Evolutionary conservation across 805 yeast genomes (phyloP).

Genomic region (Yamadazyma nakazawae): DNA sequence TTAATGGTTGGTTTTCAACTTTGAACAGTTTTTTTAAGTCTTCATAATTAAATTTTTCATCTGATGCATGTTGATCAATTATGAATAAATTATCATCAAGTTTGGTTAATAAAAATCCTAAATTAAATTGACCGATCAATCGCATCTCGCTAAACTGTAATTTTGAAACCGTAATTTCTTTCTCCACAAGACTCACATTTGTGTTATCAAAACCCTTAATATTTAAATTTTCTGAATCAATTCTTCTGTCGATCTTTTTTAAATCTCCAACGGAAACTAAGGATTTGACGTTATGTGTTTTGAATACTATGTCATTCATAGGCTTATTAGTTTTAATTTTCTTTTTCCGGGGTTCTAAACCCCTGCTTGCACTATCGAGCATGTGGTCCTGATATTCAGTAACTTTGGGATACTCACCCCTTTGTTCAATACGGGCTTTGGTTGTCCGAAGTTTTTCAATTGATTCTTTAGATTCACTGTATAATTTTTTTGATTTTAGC

Average conservation of each 20-base stretch:
- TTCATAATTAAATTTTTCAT: slow-evolving; percentile 92
- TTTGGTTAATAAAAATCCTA: slow-evolving; percentile 86
- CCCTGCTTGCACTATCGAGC: background rate
- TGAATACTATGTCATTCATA: slow-evolving; percentile 9
- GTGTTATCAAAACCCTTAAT: background rate
- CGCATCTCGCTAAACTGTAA: slow-evolving; percentile 72
- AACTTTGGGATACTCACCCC: too few relatives aligned
- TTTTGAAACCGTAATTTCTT: slow-evolving; percentile 49
- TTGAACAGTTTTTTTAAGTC: slow-evolving; percentile 51
- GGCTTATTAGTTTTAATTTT: background rate
- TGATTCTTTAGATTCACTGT: background rate
- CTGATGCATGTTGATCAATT: slow-evolving; percentile 96
- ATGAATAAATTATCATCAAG: slow-evolving; percentile 67
- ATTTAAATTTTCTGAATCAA: background rate
- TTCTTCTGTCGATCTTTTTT: background rate
- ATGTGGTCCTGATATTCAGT: background rate
- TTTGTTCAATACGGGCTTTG: background rate
- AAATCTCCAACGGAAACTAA: background rate
- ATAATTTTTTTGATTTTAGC: background rate
- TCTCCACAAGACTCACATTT: background rate
- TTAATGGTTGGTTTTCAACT: slow-evolving; percentile 59
- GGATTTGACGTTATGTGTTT: slow-evolving; percentile 9
- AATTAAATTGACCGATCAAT: slow-evolving; percentile 88
- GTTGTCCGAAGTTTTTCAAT: background rate
- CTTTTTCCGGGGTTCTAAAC: slow-evolving; percentile 13